Evolutionary conservation across 169 alveolate species (phyloP).

Genomic region (Plasmodium inui): DNA sequence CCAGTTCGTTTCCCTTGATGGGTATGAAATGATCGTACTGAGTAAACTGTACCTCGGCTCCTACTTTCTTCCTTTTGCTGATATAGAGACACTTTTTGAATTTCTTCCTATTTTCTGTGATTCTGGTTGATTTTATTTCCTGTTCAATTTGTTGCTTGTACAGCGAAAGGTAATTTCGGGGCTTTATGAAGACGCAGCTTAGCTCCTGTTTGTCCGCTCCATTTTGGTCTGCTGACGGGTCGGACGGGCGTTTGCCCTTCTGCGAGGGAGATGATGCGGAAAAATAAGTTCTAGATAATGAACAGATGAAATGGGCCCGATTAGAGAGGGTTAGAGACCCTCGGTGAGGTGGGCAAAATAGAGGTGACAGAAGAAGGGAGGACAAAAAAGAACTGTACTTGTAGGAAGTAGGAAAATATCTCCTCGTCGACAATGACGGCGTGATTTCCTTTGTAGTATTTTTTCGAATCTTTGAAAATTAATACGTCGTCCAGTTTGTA

Average conservation of each 20-base stretch:
- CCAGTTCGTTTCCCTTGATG: conserved; percentile 3
- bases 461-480: conserved; percentile 34
- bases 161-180: conserved; percentile 26
- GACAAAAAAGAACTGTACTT: neutral
- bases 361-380: neutral
- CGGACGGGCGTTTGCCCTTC: conserved; percentile 19
- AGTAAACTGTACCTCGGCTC: neutral
- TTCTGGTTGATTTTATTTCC: conserved; percentile 27
- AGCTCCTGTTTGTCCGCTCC: conserved; percentile 6
- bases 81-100: conserved; percentile 49
- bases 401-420: conserved; percentile 23
- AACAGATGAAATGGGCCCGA: neutral
- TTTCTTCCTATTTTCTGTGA: conserved; percentile 50
- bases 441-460: conserved; percentile 26
- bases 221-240: neutral
- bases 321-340: neutral
- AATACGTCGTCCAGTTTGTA: conserved; percentile 52
- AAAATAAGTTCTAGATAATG: neutral
- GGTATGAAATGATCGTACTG: conserved; percentile 14
- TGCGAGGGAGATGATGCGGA: neutral
- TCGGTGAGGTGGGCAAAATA: neutral
- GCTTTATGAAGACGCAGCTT: conserved; percentile 60
- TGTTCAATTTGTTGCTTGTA: conserved; percentile 53
- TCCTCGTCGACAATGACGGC: conserved; percentile 29
- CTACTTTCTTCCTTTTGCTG: conserved; percentile 12